Conservation (phyloP, 371 early-diverging fungal species). For the Apophysomyces variabilis region DNA sequence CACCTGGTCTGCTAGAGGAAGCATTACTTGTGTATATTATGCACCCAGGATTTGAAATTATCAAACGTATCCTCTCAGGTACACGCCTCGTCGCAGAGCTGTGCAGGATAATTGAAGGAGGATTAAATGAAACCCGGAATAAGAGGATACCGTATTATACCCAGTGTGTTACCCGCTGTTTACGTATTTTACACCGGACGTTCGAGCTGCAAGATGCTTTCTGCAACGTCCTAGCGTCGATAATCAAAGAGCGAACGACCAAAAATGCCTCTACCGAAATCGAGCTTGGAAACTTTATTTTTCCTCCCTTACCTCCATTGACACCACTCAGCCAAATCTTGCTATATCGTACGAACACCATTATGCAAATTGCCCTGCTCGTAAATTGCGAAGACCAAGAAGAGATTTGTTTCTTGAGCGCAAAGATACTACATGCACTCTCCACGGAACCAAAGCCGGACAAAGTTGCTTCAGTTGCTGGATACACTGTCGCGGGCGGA, state of each 20-base stretch:
- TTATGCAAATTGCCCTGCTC: constrained; percentile 74
- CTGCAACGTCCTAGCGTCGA: constrained; percentile 70
- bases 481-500: constrained; percentile 36
- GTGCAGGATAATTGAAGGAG: constrained; percentile 66
- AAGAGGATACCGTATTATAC: constrained; percentile 26
- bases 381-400: constrained; percentile 64
- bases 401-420: constrained; percentile 76
- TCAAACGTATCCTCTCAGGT: constrained; percentile 79
- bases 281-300: constrained; percentile 28
- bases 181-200: constrained; percentile 72
- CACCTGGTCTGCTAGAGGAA: constrained; percentile 6
- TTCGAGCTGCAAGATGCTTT: constrained; percentile 72
- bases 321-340: constrained; percentile 82
- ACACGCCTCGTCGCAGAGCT: constrained; percentile 70
- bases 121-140: constrained; percentile 56
- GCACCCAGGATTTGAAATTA: constrained; percentile 90
- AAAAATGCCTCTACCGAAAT: constrained; percentile 33
- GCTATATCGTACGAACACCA: constrained; percentile 64
- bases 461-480: constrained; percentile 13
- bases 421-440: constrained; percentile 74
- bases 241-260: constrained; percentile 40
- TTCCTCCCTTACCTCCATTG: constrained; percentile 53
- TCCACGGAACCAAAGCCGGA: constrained; percentile 59
- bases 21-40: constrained; percentile 30
- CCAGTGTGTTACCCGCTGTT: constrained; percentile 51